Base-by-base conservation (phyloP, 2,329 filamentous ascomycete species). In the Exophiala aquamarina region DNA sequence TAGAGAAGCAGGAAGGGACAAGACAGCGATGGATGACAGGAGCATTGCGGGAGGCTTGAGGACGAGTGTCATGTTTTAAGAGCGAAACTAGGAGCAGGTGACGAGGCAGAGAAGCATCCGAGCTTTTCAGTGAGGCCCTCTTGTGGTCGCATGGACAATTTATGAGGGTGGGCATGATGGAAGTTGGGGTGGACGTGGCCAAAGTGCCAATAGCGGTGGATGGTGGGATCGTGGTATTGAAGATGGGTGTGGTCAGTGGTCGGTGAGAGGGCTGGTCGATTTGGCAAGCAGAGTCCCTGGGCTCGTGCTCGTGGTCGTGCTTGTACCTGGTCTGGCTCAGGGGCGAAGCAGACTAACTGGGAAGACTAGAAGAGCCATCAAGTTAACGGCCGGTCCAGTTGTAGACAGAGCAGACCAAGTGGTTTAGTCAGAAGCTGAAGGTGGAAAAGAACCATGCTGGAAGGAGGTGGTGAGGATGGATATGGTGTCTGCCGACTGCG, bases 31-130 rank as follows among this genome's bases (percentile, higher is more conserved):
- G 43, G 42, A 20, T 34, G 45, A 44, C 38, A 41, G 40, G 18
- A 37, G 46, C 39, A 49, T 49, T 41, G 26, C 23, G 23, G 23
- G 11, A 26, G 23, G 6, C 11, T 36, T 41, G 45, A 45, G 47
- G 46, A 36, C 44, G 15, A 28, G 32, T 51, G 49, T 47, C 52
- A 52, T 47, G 48, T 52, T 55, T 52, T 47, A 54, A 52, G 44
- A 33, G 39, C 36, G 17, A 17, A 26, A 19, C 15, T 35, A 41
- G 31, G 21, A 44, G 34, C n/a, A 40, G 38, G 38, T 33, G 14
- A 15, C 44, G 45, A 40, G 34, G 44, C 41, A 51, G 28, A 29
- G 36, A 19, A 37, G 18, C 36, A 38, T 49, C 42, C 46, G 36
- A 49, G 37, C 52, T 43, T 21, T 32, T 41, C 28, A 33, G 17